Base-by-base conservation (phyloP, 2,329 filamentous ascomycete species). In the Penicillium aurantiogriseum region DNA sequence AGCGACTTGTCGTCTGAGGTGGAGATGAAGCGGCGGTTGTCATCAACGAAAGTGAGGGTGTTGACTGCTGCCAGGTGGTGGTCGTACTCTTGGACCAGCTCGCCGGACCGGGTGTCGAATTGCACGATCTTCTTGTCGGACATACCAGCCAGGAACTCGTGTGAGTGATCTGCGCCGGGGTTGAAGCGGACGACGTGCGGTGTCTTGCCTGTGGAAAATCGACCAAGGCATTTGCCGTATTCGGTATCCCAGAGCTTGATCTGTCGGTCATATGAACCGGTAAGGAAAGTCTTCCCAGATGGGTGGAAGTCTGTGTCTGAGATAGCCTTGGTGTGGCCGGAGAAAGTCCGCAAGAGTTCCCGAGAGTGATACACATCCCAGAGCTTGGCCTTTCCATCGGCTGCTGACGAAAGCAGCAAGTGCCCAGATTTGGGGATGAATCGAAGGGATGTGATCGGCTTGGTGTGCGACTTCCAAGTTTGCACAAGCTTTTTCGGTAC, bases 161-260 rank as follows among this genome's bases (percentile, higher is more conserved):
- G 89, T 9, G 88, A 85, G 64, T 88, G 86, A 53, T 89, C 87
- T 0, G 83, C 79, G 48, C 87, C 85, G 0, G 93, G 92, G 76
- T 97, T 96, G 82, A 97, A 97, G 65, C 90, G 88, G 66, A 99
- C 82, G 51, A 96, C 92, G 71, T 99, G 94, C 5, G 94, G 93
- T 15, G 92, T 97, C 79, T 95, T 96, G 70, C 93, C 93, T 0
- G 91, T 96, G 19, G 88, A 91, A 80, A 96, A 99, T 57, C 91
- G 91, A 68, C 86, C 88, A 64, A 96, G 79, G 71, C 93, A 97
- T 66, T 88, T 83, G 45, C 94, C 94, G 23, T 91, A 97, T 76
- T 99, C 94, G 0, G 93, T 97, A 69, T 99, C 94, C 94, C 94
- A 99, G 31, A 99, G 83, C 77, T 97, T 97, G 80, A 97, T 97